These are phyloP conservation scores for Nannochloropsis limnetica DNA, from an alignment of 352 stramenopile species.

Conservation along the genomic window DNA sequence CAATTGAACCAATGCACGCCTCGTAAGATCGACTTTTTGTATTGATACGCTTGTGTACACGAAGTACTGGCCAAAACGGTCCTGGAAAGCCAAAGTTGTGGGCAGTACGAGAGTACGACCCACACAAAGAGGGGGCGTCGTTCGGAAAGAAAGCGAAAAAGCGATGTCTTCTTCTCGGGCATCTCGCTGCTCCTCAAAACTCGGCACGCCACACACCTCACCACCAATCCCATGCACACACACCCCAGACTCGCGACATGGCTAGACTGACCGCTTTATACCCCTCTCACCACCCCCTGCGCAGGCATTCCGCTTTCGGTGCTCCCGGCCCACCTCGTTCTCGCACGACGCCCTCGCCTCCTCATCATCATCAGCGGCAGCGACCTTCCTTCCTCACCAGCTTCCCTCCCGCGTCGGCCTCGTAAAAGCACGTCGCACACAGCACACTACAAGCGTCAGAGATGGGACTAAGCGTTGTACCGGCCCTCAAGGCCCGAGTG, in stretches of 20 bases:
- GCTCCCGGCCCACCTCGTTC: background rate
- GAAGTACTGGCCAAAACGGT: background rate
- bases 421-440: background rate
- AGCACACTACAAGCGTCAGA: background rate
- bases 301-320: background rate
- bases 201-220: too few species aligned
- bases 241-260: background rate
- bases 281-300: background rate
- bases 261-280: background rate
- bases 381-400: background rate
- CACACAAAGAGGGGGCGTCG: background rate
- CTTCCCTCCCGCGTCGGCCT: background rate
- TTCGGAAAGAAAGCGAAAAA: too few species aligned
- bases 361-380: background rate
- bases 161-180: too few species aligned
- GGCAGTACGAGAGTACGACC: background rate
- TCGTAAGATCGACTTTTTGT: background rate
- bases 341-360: background rate
- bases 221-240: background rate
- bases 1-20: background rate
- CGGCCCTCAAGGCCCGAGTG: conserved; percentile 33
- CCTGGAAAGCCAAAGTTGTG: background rate
- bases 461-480: conserved; percentile 36
- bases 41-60: background rate
- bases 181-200: background rate